Evolutionary conservation across 805 yeast genomes (phyloP), one percentile per base, ranked within the genome.

Genomic region (Nakazawaea laoshanensis): DNA sequence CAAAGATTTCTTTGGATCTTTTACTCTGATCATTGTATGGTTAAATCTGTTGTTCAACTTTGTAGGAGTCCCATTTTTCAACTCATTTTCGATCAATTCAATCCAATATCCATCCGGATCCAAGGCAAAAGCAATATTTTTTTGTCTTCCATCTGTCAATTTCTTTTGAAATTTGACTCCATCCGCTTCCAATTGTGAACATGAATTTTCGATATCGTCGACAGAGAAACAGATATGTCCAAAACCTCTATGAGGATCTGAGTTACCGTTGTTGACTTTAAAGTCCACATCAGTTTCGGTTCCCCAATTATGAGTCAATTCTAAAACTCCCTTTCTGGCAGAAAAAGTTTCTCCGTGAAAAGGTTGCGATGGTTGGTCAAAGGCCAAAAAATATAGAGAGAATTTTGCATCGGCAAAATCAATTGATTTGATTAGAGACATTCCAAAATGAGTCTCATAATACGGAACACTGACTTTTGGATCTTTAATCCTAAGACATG

Each of bases 41-140:
- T 89, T 88, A 57, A 89, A 71, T 41, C 68, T 63, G 50, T 69
- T 67, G 12, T 66, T 55, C 5, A 55, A 33, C 2, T 41, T 32
- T 38, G 64, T 62, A 14, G 77, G 57, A 18, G 44, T 52, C 9
- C 44, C 40, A 47, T 69, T 67, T 39, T 56, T 53, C 24, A 61
- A 43, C 13, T 59, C 65, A 45, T 71, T 77, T 48, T 75, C 76
- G 44, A 89, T 72, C 49, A 89, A 61, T 65, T 89, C 98, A 48
- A 89, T 72, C 98, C 98, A 89, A 62, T 92, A 92, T 47, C 92
- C 92, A 58, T 89, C 89, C 5, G 97, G 96, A 50, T 92, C 98
- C 45, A 88, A 70, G 5, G 80, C 94, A 57, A 89, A 92, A 0
- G 97, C 97, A 61, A 92, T 88, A 55, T 86, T 70, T 57, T 77